phyloP scores from a whole-genome alignment of 116 monocot species.

The Iris pallida region DNA sequence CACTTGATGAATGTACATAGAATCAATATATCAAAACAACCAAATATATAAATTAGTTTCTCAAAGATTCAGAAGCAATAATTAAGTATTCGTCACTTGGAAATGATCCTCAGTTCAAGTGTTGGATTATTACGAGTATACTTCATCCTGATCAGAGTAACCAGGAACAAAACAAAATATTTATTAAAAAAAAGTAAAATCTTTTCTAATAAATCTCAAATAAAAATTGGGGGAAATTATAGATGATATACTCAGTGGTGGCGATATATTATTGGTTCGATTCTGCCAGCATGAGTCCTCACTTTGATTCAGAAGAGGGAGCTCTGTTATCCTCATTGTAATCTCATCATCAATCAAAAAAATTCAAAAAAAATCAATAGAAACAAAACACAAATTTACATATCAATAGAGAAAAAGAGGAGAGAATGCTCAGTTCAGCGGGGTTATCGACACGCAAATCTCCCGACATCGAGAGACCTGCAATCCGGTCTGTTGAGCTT shows the following conservation, averaged over 20 bases:
- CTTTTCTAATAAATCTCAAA: neutral
- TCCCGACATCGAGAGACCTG: constrained; percentile 37
- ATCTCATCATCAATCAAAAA: neutral
- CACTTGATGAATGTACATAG: constrained; percentile 18
- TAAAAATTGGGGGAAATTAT: neutral
- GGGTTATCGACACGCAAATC: constrained; percentile 60
- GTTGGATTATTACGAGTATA: constrained; percentile 26
- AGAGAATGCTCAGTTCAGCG: constrained; percentile 67
- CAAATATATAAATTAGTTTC: no score
- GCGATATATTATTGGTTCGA: constrained; percentile 40
- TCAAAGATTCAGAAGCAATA: constrained; percentile 31
- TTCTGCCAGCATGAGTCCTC: constrained; percentile 59
- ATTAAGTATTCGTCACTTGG: constrained; percentile 15
- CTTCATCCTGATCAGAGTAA: constrained; percentile 40
- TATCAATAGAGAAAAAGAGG: neutral
- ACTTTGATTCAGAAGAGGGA: constrained; percentile 51
- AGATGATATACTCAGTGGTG: constrained; percentile 34
- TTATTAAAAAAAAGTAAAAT: constrained; percentile 1
- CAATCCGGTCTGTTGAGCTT: constrained; percentile 83
- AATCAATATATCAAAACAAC: neutral
- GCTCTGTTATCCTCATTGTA: constrained; percentile 46
- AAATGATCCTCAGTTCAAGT: constrained; percentile 33
- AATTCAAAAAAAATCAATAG: neutral
- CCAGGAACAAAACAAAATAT: no score
- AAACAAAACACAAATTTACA: neutral